Conservation (phyloP, 2,329 filamentous ascomycete genomes). For the Hypocrella siamensis region DNA sequence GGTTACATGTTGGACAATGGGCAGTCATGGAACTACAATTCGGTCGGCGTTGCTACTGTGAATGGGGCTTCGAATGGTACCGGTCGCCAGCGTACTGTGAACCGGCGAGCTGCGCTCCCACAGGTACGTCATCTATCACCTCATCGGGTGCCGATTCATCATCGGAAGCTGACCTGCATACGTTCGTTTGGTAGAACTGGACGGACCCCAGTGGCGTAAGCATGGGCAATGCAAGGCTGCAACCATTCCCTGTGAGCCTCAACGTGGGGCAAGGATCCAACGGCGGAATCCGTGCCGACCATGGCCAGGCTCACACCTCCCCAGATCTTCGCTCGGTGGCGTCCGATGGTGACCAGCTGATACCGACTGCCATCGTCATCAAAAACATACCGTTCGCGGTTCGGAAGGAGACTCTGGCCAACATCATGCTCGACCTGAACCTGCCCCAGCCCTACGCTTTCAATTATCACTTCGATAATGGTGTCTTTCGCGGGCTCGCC, state of each 20-base stretch:
- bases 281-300: conserved; percentile 27
- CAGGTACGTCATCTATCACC: conserved; percentile 40
- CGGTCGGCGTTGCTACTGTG: conserved; percentile 47
- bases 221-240: conserved; percentile 21
- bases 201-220: conserved; percentile 30
- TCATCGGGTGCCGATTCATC: background rate
- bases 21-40: conserved; percentile 65
- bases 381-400: conserved; percentile 99
- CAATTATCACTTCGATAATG: conserved; percentile 98
- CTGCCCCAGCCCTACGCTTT: conserved; percentile 94
- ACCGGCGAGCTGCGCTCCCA: conserved; percentile 49
- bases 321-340: conserved; percentile 25
- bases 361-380: conserved; percentile 95
- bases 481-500: conserved; percentile 86
- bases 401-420: conserved; percentile 87
- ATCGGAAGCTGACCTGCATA: background rate
- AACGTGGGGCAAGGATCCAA: conserved; percentile 21
- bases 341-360: conserved; percentile 66
- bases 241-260: conserved; percentile 19
- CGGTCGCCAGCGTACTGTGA: conserved; percentile 37
- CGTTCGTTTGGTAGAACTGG: conserved; percentile 25
- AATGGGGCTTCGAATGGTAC: conserved; percentile 51
- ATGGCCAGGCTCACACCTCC: conserved; percentile 22
- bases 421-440: conserved; percentile 86
- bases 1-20: conserved; percentile 48